Percentiles rank a stretch among this genome's conserved stretches.
phyloP scores from a whole-genome alignment of 768 basidiomycete species.

The Tulasnella sp. region DNA sequence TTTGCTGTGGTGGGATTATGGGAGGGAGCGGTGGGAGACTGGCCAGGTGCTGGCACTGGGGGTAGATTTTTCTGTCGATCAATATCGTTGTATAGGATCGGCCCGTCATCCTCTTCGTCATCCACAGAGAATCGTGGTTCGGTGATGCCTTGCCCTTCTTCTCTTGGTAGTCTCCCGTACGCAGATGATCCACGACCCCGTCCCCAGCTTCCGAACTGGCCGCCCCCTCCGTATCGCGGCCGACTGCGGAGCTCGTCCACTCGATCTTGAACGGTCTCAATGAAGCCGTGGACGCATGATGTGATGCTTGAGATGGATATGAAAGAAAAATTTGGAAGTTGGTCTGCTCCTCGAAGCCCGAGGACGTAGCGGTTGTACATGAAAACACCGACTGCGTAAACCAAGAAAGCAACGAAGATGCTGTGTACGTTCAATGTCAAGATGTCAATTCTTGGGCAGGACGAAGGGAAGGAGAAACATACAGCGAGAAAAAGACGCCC shows the following conservation, averaged over 20 bases:
- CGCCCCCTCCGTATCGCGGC: slow-evolving; percentile 14
- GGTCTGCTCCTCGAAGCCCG: slow-evolving; percentile 64
- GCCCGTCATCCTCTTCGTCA: slow-evolving; percentile 28
- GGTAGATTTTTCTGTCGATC: slow-evolving; percentile 17
- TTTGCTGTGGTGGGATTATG: neutral
- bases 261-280: slow-evolving; percentile 14
- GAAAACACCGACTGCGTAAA: slow-evolving; percentile 64
- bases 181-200: neutral
- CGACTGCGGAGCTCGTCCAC: slow-evolving; percentile 2
- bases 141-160: slow-evolving; percentile 28
- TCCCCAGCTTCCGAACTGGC: slow-evolving; percentile 29
- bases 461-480: slow-evolving; percentile 37
- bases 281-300: slow-evolving; percentile 26
- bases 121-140: slow-evolving; percentile 25
- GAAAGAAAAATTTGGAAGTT: slow-evolving; percentile 51
- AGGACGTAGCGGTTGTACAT: slow-evolving; percentile 78
- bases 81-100: slow-evolving; percentile 17
- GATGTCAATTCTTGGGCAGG: neutral
- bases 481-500: slow-evolving; percentile 58
- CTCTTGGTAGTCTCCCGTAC: slow-evolving; percentile 18
- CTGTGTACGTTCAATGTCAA: slow-evolving; percentile 40
- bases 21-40: neutral
- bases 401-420: slow-evolving; percentile 52
- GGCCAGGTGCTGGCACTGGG: neutral
- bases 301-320: slow-evolving; percentile 32